A percentile compares a stretch with the other conserved stretches of the same genome.
These are phyloP conservation scores for Cenococcum geophilum DNA, from an alignment of 495 filamentous ascomycete species.

Conservation along the genomic window DNA sequence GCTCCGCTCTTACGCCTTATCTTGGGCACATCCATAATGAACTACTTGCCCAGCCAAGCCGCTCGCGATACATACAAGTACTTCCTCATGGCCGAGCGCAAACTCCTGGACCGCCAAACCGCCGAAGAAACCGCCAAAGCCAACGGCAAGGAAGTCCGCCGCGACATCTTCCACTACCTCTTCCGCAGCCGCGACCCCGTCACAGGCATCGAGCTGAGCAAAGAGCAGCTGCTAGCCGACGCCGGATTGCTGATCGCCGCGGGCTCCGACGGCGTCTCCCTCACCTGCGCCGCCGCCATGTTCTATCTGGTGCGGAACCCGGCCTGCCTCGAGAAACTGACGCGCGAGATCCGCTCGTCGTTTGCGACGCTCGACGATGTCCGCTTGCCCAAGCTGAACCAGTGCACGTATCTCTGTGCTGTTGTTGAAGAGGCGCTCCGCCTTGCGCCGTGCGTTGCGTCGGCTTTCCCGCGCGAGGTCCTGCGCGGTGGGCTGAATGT, in stretches of 20 bases:
- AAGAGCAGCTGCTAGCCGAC: conserved; percentile 28
- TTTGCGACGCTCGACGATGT: conserved; percentile 39
- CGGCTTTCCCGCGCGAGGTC: conserved; percentile 53
- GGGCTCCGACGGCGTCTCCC: conserved; percentile 14
- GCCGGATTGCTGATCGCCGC: conserved; percentile 30
- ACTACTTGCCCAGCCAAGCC: conserved; percentile 13
- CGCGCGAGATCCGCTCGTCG: conserved; percentile 44
- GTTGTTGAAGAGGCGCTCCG: conserved; percentile 61
- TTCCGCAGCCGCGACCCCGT: conserved; percentile 24
- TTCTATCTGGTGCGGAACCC: conserved; percentile 55
- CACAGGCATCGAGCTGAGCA: conserved; percentile 24
- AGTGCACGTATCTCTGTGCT: conserved; percentile 49
- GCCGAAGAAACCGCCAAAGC: conserved; percentile 10
- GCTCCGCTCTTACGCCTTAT: conserved; percentile 16
- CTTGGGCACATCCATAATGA: conserved; percentile 18
- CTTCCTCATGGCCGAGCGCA: conserved; percentile 3
- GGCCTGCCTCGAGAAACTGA: conserved; percentile 38
- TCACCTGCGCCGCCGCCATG: conserved; percentile 48
- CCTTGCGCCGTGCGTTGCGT: conserved; percentile 55
- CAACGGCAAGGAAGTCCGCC: background rate
- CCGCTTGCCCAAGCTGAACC: conserved; percentile 41
- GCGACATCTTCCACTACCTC: conserved; percentile 29
- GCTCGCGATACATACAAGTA: conserved; percentile 22
- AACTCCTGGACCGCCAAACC: too few relatives aligned
- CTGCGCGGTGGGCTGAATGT: conserved; percentile 51